phyloP scores from a whole-genome alignment of 2,329 filamentous ascomycete genomes.

The Epicoccum nigrum region DNA sequence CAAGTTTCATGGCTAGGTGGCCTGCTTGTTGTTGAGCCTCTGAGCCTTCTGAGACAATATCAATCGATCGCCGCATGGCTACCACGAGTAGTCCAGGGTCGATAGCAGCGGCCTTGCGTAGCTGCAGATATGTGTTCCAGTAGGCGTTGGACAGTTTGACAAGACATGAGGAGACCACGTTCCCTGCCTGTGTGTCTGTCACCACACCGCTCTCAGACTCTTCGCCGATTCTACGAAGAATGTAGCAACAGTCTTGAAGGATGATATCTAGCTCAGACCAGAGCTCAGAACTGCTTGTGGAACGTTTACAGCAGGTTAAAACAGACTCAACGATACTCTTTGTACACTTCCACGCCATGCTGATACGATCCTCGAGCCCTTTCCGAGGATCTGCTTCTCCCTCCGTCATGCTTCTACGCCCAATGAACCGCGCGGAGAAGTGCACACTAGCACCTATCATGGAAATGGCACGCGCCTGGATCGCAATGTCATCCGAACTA shows the following conservation, averaged over 20 bases:
- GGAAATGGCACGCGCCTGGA: slow-evolving; percentile 26
- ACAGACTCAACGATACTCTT: slow-evolving; percentile 47
- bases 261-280: slow-evolving; percentile 43
- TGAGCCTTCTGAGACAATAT: slow-evolving; percentile 63
- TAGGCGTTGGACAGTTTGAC: slow-evolving; percentile 75
- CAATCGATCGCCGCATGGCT: slow-evolving; percentile 68
- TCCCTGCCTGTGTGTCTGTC: slow-evolving; percentile 9
- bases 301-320: slow-evolving; percentile 40
- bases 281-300: slow-evolving; percentile 24
- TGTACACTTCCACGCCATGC: slow-evolving; percentile 32
- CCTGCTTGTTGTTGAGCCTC: slow-evolving; percentile 64
- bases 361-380: slow-evolving; percentile 32
- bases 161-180: slow-evolving; percentile 43
- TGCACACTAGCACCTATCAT: slow-evolving; percentile 39
- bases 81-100: slow-evolving; percentile 57
- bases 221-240: slow-evolving; percentile 36
- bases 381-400: slow-evolving; percentile 23
- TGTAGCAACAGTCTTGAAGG: slow-evolving; percentile 40
- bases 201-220: slow-evolving; percentile 13
- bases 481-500: slow-evolving; percentile 4
- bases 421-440: slow-evolving; percentile 44
- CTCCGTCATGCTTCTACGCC: slow-evolving; percentile 22
- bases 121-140: slow-evolving; percentile 65
- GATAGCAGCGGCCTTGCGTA: slow-evolving; percentile 55
- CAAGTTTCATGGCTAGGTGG: slow-evolving; percentile 67